Base-by-base conservation (phyloP, 2,329 filamentous ascomycete genomes). In the Fusarium poae region DNA sequence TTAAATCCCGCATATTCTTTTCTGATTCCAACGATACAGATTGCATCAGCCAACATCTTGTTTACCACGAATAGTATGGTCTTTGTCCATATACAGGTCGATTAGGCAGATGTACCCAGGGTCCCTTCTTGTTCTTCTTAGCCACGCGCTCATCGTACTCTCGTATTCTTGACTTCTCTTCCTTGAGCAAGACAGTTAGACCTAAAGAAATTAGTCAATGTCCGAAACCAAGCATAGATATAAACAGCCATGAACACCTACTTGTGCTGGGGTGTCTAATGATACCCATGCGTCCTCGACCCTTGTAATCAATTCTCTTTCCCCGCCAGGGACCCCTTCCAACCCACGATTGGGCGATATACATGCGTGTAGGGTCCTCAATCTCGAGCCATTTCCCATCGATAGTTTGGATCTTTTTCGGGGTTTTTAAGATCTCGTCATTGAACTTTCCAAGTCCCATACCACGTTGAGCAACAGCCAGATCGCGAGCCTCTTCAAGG, bases 261-360 rank as follows among this genome's bases (percentile, higher is more conserved):
- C 92, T 89, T 30, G 95, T 93, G 71, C 89, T 87, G 1, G 93
- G 93, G 69, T 89, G 89, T 57, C 84, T 84, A 79, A 96, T 84
- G 34, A 88, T 79, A 74, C 92, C 87, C 68, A 91, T 86, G 58
- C 87, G 84, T 34, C 93, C 93, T 76, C 92, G 86, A 5, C 93
- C 94, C 67, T 95, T 89, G 79, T 90, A 91, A 71, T 94, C 91
- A 8, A 87, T 82, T 45, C 84, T 82, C 62, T 80, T 81, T 27
- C 78, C 80, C 60, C 86, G 86, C 78, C 84, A 91, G 2, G 85
- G 84, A 0, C 93, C 92, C 68, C 91, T 90, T 56, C 92, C 93
- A 44, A 97, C 93, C 95, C 95, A 99, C 6, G 94, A 93, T 81
- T 98, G 89, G 56, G 94, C 91, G 71, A 99, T 87, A 79, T 97